These are phyloP conservation scores for Pythium guiyangense DNA, from an alignment of 352 stramenopile species.

Conservation along the genomic window DNA sequence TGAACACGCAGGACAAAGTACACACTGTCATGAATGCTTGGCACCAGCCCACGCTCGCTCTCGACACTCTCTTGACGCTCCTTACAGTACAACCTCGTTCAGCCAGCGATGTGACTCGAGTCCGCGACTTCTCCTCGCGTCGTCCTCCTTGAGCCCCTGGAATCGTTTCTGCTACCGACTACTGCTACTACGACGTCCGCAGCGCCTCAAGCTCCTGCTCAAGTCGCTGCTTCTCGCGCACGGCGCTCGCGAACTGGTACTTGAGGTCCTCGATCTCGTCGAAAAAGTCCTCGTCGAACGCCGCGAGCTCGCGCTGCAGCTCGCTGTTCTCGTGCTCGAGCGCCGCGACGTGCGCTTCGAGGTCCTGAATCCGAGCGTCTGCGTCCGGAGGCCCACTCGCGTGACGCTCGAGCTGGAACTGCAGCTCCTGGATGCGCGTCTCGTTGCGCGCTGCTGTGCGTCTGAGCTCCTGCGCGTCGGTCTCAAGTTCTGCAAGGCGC, in stretches of 20 bases:
- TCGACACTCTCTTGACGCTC: too few relatives aligned
- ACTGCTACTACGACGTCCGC: too few relatives aligned
- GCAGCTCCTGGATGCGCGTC: slow-evolving; percentile 26
- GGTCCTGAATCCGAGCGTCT: slow-evolving; percentile 2
- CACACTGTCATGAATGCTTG: too few relatives aligned
- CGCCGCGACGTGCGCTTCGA: slow-evolving; percentile 25
- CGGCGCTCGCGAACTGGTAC: slow-evolving; percentile 89
- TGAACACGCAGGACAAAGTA: too few relatives aligned
- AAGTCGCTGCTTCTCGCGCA: slow-evolving; percentile 70
- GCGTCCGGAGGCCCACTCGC: slow-evolving; percentile 3
- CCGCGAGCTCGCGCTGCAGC: slow-evolving; percentile 74
- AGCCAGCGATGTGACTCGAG: too few relatives aligned
- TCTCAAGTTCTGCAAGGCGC: slow-evolving; percentile 1
- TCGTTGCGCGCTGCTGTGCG: background rate
- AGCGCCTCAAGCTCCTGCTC: slow-evolving; percentile 18
- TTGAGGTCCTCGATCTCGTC: slow-evolving; percentile 96
- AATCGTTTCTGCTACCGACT: too few relatives aligned
- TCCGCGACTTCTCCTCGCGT: too few relatives aligned
- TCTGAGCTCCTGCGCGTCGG: background rate
- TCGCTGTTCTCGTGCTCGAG: slow-evolving; percentile 74
- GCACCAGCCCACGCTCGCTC: too few relatives aligned
- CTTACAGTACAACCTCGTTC: too few relatives aligned
- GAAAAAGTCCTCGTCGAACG: slow-evolving; percentile 94
- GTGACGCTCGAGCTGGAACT: slow-evolving; percentile 7
- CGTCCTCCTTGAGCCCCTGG: too few relatives aligned